Evolutionary conservation across 2,329 filamentous ascomycete species (phyloP).

Genomic region (Parastagonospora nodorum): DNA sequence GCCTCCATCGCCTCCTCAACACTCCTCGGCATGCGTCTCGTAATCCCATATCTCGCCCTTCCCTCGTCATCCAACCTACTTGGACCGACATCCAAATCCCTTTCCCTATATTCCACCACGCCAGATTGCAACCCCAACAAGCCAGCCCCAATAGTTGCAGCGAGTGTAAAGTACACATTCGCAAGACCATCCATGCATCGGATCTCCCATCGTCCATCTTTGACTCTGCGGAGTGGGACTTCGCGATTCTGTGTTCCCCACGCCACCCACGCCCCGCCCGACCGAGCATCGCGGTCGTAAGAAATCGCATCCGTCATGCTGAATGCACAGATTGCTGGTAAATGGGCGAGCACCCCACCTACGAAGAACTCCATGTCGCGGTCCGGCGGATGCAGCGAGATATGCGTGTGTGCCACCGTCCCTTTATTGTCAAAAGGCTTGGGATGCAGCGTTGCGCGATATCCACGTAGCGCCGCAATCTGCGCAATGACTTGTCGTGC

Average conservation of each 20-base stretch:
- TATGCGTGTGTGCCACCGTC: slow-evolving; percentile 71
- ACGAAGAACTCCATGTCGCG: slow-evolving; percentile 69
- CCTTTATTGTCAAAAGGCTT: slow-evolving; percentile 67
- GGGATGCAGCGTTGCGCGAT: slow-evolving; percentile 74
- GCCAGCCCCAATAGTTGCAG: slow-evolving; percentile 66
- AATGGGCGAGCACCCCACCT: slow-evolving; percentile 69
- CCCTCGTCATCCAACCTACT: slow-evolving; percentile 42
- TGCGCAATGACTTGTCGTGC: slow-evolving; percentile 71
- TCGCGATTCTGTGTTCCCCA: slow-evolving; percentile 87
- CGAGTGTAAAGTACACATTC: slow-evolving; percentile 75
- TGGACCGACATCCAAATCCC: slow-evolving; percentile 58
- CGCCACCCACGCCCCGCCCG: slow-evolving; percentile 76
- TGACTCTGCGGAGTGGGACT: slow-evolving; percentile 71
- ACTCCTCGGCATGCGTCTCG: slow-evolving; percentile 58
- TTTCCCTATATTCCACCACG: slow-evolving; percentile 44
- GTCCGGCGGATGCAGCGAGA: slow-evolving; percentile 64
- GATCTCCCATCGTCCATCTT: slow-evolving; percentile 74
- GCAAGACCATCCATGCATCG: slow-evolving; percentile 78
- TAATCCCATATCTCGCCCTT: slow-evolving; percentile 59
- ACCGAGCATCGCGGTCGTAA: slow-evolving; percentile 66
- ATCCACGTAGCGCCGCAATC: slow-evolving; percentile 65
- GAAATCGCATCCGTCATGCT: slow-evolving; percentile 68
- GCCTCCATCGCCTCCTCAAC: slow-evolving; percentile 61
- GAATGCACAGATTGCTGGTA: slow-evolving; percentile 71
- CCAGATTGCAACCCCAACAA: slow-evolving; percentile 57